Conservation (phyloP, 495 filamentous ascomycete species). For the Neurospora cerealis region DNA sequence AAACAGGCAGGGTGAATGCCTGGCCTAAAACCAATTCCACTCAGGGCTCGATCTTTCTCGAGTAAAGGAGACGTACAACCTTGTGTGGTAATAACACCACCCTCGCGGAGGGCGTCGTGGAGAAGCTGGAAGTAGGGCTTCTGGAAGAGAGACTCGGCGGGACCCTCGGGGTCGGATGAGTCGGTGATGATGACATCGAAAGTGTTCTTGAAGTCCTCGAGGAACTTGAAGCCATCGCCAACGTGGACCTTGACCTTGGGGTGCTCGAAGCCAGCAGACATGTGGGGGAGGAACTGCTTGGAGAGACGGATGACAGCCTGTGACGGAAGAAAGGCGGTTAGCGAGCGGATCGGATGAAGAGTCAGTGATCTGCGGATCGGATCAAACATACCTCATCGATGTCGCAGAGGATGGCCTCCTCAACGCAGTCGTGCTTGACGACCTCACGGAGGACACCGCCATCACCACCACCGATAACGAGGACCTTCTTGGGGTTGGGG, state of each 20-base stretch:
- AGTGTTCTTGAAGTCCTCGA: slow-evolving; percentile 81
- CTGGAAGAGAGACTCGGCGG: slow-evolving; percentile 92
- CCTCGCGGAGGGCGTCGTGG: slow-evolving; percentile 76
- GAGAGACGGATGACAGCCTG: slow-evolving; percentile 95
- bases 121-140: slow-evolving; percentile 97
- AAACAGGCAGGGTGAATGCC: slow-evolving; percentile 19
- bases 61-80: slow-evolving; percentile 88
- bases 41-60: slow-evolving; percentile 22
- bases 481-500: slow-evolving; percentile 93
- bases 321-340: slow-evolving; percentile 1
- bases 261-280: slow-evolving; percentile 88
- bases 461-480: slow-evolving; percentile 96
- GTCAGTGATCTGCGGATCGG: neutral
- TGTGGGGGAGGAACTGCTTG: slow-evolving; percentile 94
- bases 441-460: slow-evolving; percentile 96
- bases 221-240: slow-evolving; percentile 97
- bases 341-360: neutral
- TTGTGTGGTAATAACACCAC: slow-evolving; percentile 99
- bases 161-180: slow-evolving; percentile 93
- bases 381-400: slow-evolving; percentile 73
- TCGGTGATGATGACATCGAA: slow-evolving; percentile 99
- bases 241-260: slow-evolving; percentile 84
- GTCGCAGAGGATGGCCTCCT: slow-evolving; percentile 93
- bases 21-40: slow-evolving; percentile 15
- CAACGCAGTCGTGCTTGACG: slow-evolving; percentile 89